Base-by-base conservation (phyloP, 2,329 filamentous ascomycete genomes). In the Clarireedia monteithiana region DNA sequence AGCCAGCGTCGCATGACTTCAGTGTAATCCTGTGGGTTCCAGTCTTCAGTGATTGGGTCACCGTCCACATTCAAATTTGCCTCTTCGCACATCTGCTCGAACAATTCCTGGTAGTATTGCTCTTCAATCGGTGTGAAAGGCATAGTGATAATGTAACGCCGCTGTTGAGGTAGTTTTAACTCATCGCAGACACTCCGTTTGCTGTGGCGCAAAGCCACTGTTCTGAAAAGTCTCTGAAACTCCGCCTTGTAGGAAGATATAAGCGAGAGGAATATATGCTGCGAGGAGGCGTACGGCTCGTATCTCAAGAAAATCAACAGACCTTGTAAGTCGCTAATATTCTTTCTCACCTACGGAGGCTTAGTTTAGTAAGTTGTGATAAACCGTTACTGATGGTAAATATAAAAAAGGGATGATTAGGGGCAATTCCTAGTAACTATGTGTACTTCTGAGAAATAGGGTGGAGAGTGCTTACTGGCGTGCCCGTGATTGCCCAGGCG, bases 401-500 rank as follows among this genome's bases (percentile, higher is more conserved):
- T 4, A 34, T 34, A 34, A 34, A 12, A 34, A 34, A 12, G 9
- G 30, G 4, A 34, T 34, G 4, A 12, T 4, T 9, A 34, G 30
- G 30, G 30, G 30, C 30, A 10, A 34, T 34, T 34, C 12, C 7
- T 34, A 14, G 30, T 4, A 34, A 34, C 12, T 27, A 9, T 12
- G 9, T 14, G 10, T 34, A 34, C 30, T 5, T 34, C 30, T 9
- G 7, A 34, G 30, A 34, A 34, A 34, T 30, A 39, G n/a, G 15
- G 14, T 5, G 34, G 15, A 7, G 6, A 44, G 45, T 26, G 50
- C 53, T 86, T 39, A 97, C 79, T 0, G 94, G 94, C 0, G 94
- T 99, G 44, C 90, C 94, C 0, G 90, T 92, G 42, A 99, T 84
- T 14, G 87, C 91, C 94, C 94, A 97, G 2, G 90, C 86, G 71